Evolutionary conservation across 768 basidiomycete species (phyloP), one percentile per base, ranked within the genome.

Genomic region (Candolleomyces aberdarensis): DNA sequence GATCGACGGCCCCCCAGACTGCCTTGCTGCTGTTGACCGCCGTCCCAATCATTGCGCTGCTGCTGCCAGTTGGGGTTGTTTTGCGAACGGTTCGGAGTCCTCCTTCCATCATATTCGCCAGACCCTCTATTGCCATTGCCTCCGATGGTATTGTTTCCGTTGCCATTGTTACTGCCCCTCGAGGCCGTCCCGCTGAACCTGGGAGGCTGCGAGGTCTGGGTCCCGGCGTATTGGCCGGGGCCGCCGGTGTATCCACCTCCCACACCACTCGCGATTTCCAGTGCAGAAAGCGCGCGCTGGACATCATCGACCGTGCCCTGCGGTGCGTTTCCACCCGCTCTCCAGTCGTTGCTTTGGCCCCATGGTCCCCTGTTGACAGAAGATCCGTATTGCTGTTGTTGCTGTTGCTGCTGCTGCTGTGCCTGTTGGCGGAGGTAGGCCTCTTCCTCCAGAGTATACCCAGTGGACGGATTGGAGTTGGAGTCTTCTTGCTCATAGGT

Each of bases 231-330:
- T 69, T 72, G 71, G 9, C 62, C 61, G 54, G 70, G 68, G 43
- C 57, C 60, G 49, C 68, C 71, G 63, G 59, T 60, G 17, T 59
- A 55, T 26, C 64, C 62, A 9, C 63, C 64, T 22, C 64, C 66
- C 59, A 72, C 75, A 15, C 39, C 41, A 31, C 76, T 77, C 5
- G 78, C 73, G 32, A 93, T 74, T 65, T 92, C 91, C 58, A 94
- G 77, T 39, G 82, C 74, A 15, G 88, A 86, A 26, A 93, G 76
- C 17, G 89, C 92, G 46, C 86, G 84, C 65, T 88, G 83, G 15
- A 93, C 86, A 58, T 94, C 91, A 64, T 93, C 92, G 60, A 92
- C 83, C 50, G 77, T 76, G 11, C 72, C 59, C 56, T 73, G 74
- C 48, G 65, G 69, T 32, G 49, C 61, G 72, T 65, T 62, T 72